Percentiles rank a stretch among this genome's conserved stretches.
Evolutionary conservation across 805 yeast species (phyloP).

Genomic region (Barnettozyma siamensis): DNA sequence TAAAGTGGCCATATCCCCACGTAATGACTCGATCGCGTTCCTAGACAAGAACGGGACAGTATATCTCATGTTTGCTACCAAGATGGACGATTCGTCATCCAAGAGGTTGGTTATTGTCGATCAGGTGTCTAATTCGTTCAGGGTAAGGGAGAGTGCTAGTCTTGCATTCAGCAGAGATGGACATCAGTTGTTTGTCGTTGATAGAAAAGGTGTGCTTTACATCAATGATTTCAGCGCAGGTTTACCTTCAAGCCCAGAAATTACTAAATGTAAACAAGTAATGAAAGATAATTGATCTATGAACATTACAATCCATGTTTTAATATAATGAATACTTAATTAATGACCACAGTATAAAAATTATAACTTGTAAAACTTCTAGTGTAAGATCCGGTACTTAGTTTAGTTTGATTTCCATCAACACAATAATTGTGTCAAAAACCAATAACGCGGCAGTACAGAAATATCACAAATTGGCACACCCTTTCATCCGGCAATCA

Average conservation of each 20-base stretch:
- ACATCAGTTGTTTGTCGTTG: conserved; percentile 67
- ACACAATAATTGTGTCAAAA: too few species aligned
- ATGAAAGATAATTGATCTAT: conserved; percentile 1
- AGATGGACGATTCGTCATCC: conserved; percentile 45
- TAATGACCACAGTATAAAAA: too few species aligned
- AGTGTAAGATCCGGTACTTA: too few species aligned
- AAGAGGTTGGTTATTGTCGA: conserved; percentile 51
- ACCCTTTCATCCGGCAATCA: too few species aligned
- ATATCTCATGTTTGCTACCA: conserved; percentile 59
- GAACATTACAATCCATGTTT: too few species aligned
- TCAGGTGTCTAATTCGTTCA: conserved; percentile 70
- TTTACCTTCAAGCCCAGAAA: conserved; percentile 37
- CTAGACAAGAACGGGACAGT: conserved; percentile 74
- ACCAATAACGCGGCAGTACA: too few species aligned
- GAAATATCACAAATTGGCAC: too few species aligned
- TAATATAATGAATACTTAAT: not conserved
- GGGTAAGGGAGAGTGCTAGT: conserved; percentile 73
- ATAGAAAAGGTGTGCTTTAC: conserved; percentile 73
- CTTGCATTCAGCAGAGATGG: conserved; percentile 76
- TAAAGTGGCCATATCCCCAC: conserved; percentile 67
- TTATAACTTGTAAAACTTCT: too few species aligned
- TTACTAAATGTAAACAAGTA: conserved; percentile 9
- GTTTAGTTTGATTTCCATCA: too few species aligned
- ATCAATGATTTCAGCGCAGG: conserved; percentile 89
- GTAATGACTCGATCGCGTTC: conserved; percentile 82